Conservation (phyloP, 2,329 filamentous ascomycete genomes). For the Xylariaceae sp. region DNA sequence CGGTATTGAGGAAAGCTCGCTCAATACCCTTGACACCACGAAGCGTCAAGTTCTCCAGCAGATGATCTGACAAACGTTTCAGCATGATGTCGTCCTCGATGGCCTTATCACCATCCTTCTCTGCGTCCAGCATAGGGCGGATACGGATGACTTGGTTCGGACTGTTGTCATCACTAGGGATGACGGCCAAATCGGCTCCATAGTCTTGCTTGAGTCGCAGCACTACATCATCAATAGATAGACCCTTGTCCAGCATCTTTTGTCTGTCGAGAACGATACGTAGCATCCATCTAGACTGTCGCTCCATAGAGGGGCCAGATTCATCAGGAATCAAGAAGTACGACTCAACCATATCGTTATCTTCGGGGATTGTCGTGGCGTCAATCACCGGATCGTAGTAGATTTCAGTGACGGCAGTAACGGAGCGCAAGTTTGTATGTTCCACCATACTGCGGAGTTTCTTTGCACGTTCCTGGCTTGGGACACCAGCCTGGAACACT, state of each 20-base stretch:
- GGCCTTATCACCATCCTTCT: constrained; percentile 57
- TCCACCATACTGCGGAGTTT: constrained; percentile 82
- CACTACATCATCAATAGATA: constrained; percentile 88
- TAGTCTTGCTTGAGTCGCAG: constrained; percentile 86
- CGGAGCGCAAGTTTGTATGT: constrained; percentile 86
- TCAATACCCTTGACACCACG: constrained; percentile 87
- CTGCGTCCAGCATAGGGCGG: constrained; percentile 68
- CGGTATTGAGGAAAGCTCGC: constrained; percentile 86
- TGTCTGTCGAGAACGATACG: constrained; percentile 90
- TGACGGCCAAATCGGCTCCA: constrained; percentile 76
- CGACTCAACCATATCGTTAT: constrained; percentile 90
- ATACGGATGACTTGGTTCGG: constrained; percentile 93
- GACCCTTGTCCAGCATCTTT: constrained; percentile 89
- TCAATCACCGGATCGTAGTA: constrained; percentile 94
- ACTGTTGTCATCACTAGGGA: constrained; percentile 97
- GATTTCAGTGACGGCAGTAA: constrained; percentile 88
- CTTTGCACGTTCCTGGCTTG: constrained; percentile 76
- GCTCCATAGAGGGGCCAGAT: constrained; percentile 52
- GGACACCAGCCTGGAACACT: constrained; percentile 67
- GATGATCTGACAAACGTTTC: constrained; percentile 84
- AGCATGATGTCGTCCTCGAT: constrained; percentile 88
- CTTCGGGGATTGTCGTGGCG: constrained; percentile 77
- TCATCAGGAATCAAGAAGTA: constrained; percentile 94
- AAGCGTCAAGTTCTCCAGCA: constrained; percentile 84
- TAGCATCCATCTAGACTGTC: constrained; percentile 90